These are phyloP conservation scores for Mycena belliarum DNA, from an alignment of 768 basidiomycete genomes.

Conservation along the genomic window DNA sequence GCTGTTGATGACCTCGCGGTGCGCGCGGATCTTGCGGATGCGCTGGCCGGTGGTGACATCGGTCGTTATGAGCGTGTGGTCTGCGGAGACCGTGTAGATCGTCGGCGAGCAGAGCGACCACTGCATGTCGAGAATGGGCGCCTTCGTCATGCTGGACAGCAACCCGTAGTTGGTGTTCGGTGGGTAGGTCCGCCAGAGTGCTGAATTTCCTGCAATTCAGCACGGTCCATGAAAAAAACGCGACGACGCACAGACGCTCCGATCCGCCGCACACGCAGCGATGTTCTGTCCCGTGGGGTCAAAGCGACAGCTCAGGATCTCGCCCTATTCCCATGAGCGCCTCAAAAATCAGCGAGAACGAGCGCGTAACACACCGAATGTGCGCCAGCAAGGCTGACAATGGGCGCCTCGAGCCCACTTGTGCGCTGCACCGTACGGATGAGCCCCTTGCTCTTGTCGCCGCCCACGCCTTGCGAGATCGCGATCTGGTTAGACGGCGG, in stretches of 20 bases:
- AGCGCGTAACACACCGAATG: constrained; percentile 62
- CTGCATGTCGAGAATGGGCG: constrained; percentile 89
- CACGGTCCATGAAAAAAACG: no score
- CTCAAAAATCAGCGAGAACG: neutral
- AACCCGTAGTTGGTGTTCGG: constrained; percentile 94
- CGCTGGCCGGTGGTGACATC: constrained; percentile 86
- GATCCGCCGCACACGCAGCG: constrained; percentile 89
- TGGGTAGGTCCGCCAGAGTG: constrained; percentile 88
- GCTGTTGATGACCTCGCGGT: constrained; percentile 88
- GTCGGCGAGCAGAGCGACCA: constrained; percentile 78
- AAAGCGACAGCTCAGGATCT: constrained; percentile 91
- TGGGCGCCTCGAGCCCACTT: constrained; percentile 91
- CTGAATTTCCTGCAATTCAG: constrained; percentile 40
- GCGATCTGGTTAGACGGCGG: constrained; percentile 64
- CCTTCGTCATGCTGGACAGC: constrained; percentile 81
- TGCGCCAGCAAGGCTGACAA: constrained; percentile 85
- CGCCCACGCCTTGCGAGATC: constrained; percentile 67
- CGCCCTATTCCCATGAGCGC: constrained; percentile 53
- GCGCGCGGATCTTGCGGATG: constrained; percentile 79
- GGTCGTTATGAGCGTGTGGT: constrained; percentile 75
- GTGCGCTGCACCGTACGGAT: constrained; percentile 88
- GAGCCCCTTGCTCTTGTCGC: constrained; percentile 79
- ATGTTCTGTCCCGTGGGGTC: constrained; percentile 93
- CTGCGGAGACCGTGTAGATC: constrained; percentile 87
- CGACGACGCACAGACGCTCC: constrained; percentile 76